Evolutionary conservation across 1,139 yeast genomes (phyloP).

Genomic region (Barnettozyma hawaiiensis): DNA sequence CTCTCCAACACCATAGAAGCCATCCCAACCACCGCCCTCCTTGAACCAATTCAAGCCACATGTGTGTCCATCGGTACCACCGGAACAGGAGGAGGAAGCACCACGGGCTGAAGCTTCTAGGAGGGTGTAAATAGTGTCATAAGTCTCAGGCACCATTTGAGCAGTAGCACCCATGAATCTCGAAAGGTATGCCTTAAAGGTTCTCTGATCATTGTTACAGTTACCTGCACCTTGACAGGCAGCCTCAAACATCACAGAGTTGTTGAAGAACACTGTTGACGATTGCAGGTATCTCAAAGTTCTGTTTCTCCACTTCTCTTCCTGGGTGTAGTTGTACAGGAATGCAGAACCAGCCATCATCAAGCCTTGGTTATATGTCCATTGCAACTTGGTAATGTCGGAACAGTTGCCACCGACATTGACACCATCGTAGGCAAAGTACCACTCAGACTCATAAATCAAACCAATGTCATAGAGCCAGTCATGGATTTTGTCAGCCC

Average conservation of each 20-base stretch:
- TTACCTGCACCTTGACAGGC: conserved; percentile 63
- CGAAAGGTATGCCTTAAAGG: conserved; percentile 78
- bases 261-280: conserved; percentile 54
- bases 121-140: conserved; percentile 44
- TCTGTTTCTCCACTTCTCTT: conserved; percentile 62
- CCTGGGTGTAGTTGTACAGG: conserved; percentile 68
- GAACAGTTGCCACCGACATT: conserved; percentile 58
- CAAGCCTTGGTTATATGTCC: conserved; percentile 89
- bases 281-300: conserved; percentile 48
- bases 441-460: conserved; percentile 40
- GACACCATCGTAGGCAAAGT: conserved; percentile 77
- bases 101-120: conserved; percentile 63
- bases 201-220: conserved; percentile 87
- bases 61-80: conserved; percentile 76
- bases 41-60: conserved; percentile 81
- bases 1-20: conserved; percentile 83
- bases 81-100: conserved; percentile 78
- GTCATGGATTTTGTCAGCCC: conserved; percentile 76
- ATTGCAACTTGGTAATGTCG: conserved; percentile 51
- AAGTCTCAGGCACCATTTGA: conserved; percentile 59
- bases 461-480: conserved; percentile 70
- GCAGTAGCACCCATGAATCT: conserved; percentile 76
- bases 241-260: conserved; percentile 65
- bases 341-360: conserved; percentile 78
- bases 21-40: conserved; percentile 58